Conservation (phyloP, 352 stramenopile genomes). For the Peronospora belbahrii region DNA sequence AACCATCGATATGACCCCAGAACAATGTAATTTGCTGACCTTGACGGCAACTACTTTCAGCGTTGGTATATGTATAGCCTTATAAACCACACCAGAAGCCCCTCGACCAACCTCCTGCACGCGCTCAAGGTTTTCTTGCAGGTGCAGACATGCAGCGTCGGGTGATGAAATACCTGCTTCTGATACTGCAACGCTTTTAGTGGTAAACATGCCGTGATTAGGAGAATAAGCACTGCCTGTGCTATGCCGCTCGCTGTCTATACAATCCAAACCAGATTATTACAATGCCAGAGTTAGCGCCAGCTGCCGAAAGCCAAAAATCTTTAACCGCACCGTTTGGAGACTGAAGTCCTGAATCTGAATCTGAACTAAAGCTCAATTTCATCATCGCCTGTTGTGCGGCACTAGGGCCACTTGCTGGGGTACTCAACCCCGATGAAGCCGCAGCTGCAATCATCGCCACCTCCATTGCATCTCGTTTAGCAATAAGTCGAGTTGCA, state of each 20-base stretch:
- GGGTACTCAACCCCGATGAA: slow-evolving; percentile 9
- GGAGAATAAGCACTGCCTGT: slow-evolving; percentile 78
- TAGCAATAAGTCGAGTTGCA: slow-evolving; percentile 62
- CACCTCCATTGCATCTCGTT: slow-evolving; percentile 63
- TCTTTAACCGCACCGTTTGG: slow-evolving; percentile 38
- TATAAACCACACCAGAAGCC: slow-evolving; percentile 83
- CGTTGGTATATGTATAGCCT: slow-evolving; percentile 87
- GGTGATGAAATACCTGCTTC: slow-evolving; percentile 81
- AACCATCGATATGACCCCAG: not conserved
- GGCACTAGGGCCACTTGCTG: slow-evolving; percentile 30
- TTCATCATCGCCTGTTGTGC: slow-evolving; percentile 68
- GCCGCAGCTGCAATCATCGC: slow-evolving; percentile 31
- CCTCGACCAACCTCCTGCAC: slow-evolving; percentile 72
- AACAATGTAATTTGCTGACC: slow-evolving; percentile 23
- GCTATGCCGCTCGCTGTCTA: slow-evolving; percentile 52
- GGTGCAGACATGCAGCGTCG: slow-evolving; percentile 60
- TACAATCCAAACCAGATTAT: slow-evolving; percentile 4
- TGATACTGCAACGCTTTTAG: slow-evolving; percentile 72
- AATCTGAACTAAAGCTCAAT: slow-evolving; percentile 63
- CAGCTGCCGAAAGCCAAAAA: not conserved
- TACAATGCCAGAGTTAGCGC: slow-evolving; percentile 5
- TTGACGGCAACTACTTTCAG: slow-evolving; percentile 88
- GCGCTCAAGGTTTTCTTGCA: slow-evolving; percentile 80
- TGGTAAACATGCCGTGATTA: slow-evolving; percentile 85
- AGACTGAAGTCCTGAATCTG: slow-evolving; percentile 58